phyloP scores from a whole-genome alignment of 805 yeast genomes.

The Starmera quercuum region DNA sequence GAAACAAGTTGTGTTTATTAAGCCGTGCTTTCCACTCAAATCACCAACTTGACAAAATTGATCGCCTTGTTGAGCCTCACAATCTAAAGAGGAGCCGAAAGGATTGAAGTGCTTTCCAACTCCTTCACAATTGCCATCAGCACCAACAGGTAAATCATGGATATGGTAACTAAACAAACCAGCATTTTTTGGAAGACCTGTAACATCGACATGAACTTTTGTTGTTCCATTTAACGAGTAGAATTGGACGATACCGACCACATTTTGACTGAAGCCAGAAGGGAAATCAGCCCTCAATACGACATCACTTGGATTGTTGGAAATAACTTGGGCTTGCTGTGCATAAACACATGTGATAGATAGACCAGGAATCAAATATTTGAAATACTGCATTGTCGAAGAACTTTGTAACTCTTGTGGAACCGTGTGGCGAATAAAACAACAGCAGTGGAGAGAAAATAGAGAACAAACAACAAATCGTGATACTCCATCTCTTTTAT shows the following conservation, averaged over 20 bases:
- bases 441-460: too few species aligned
- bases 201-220: slow-evolving; percentile 60
- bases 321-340: slow-evolving; percentile 8
- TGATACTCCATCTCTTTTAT: too few species aligned
- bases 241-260: slow-evolving; percentile 51
- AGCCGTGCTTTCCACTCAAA: slow-evolving; percentile 72
- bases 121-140: slow-evolving; percentile 42
- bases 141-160: slow-evolving; percentile 50
- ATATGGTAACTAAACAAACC: slow-evolving; percentile 70
- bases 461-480: too few species aligned
- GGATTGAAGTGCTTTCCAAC: slow-evolving; percentile 61
- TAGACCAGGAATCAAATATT: slow-evolving; percentile 3
- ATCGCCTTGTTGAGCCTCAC: slow-evolving; percentile 44
- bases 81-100: slow-evolving; percentile 43
- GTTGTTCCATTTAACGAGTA: slow-evolving; percentile 52
- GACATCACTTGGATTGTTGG: slow-evolving; percentile 18
- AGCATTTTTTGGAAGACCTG: slow-evolving; percentile 58
- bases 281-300: slow-evolving; percentile 24
- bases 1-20: slow-evolving; percentile 61
- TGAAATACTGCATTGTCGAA: too few species aligned
- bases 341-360: slow-evolving; percentile 8
- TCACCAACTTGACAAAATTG: slow-evolving; percentile 65
- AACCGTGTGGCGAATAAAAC: too few species aligned
- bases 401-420: too few species aligned
- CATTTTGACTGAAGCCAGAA: slow-evolving; percentile 21